A percentile compares a stretch with the other conserved stretches of the same genome.
These are phyloP conservation scores for Pleurozium schreberi DNA, from an alignment of 225 moss, liverwort and hornwort species.

Conservation along the genomic window DNA sequence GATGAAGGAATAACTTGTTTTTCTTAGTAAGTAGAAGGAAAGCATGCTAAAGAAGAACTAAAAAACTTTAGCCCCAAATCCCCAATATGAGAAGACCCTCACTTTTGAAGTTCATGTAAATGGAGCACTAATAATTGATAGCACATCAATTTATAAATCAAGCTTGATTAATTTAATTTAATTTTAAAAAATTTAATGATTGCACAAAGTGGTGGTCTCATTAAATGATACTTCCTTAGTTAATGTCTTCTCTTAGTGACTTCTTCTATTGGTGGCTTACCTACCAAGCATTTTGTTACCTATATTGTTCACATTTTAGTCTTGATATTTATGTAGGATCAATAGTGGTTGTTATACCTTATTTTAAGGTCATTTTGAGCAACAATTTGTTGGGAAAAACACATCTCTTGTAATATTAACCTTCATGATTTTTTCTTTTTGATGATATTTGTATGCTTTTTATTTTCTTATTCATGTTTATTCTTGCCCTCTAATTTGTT, in stretches of 20 bases:
- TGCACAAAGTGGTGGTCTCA: fast-evolving
- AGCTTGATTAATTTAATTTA: too few relatives aligned
- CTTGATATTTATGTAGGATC: neutral
- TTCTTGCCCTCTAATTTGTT: too few relatives aligned
- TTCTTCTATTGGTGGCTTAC: neutral
- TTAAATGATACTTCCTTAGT: neutral
- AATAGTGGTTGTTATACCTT: neutral
- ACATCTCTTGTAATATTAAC: neutral
- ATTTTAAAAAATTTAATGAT: neutral
- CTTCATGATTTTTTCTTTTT: neutral
- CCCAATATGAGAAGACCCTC: too few relatives aligned
- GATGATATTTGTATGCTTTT: neutral
- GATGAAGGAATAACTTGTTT: neutral
- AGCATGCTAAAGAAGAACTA: neutral
- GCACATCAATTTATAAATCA: neutral
- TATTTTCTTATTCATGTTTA: too few relatives aligned
- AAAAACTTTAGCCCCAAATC: neutral
- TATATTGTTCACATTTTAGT: neutral
- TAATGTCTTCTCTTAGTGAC: neutral
- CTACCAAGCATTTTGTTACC: fast-evolving
- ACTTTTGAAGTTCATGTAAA: neutral
- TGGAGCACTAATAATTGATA: neutral
- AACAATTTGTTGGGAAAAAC: neutral
- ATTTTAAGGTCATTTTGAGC: neutral
- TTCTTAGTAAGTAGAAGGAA: neutral